phyloP scores from a whole-genome alignment of 345 rosid genomes.

The Pistacia atlantica region DNA sequence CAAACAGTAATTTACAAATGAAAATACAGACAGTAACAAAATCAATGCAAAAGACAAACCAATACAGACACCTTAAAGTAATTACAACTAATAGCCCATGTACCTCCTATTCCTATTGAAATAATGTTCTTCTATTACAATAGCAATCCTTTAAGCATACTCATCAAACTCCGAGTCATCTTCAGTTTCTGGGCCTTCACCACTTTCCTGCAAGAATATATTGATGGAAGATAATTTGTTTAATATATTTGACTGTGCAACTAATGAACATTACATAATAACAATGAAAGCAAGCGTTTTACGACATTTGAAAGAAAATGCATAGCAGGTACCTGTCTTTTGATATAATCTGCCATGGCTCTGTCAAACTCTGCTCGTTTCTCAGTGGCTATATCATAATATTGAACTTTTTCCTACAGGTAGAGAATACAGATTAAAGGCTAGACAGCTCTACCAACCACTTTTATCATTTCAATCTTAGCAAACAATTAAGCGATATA shows the following conservation, averaged over 20 bases:
- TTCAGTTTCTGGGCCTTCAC: constrained; percentile 60
- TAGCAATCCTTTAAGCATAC: constrained; percentile 26
- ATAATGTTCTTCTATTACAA: constrained; percentile 13
- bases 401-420: constrained; percentile 83
- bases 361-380: constrained; percentile 88
- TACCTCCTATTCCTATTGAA: constrained; percentile 23
- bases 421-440: constrained; percentile 18
- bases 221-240: constrained; percentile 10
- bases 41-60: constrained; percentile 12
- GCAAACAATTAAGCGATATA: background rate
- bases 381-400: constrained; percentile 86
- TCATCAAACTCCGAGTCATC: constrained; percentile 65
- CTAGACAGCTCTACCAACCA: constrained; percentile 8
- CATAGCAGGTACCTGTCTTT: constrained; percentile 53
- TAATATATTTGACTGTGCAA: constrained; percentile 3
- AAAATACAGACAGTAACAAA: constrained; percentile 15
- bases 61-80: background rate
- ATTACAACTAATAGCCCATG: constrained; percentile 25
- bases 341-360: constrained; percentile 67
- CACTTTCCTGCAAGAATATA: constrained; percentile 60
- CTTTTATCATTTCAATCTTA: background rate
- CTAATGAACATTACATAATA: constrained; percentile 6
- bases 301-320: background rate
- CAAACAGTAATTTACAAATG: constrained; percentile 32
- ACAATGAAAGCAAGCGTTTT: background rate